Evolutionary conservation across 2,329 filamentous ascomycete genomes (phyloP).

Genomic region (Macrophomina pseudophaseolina): DNA sequence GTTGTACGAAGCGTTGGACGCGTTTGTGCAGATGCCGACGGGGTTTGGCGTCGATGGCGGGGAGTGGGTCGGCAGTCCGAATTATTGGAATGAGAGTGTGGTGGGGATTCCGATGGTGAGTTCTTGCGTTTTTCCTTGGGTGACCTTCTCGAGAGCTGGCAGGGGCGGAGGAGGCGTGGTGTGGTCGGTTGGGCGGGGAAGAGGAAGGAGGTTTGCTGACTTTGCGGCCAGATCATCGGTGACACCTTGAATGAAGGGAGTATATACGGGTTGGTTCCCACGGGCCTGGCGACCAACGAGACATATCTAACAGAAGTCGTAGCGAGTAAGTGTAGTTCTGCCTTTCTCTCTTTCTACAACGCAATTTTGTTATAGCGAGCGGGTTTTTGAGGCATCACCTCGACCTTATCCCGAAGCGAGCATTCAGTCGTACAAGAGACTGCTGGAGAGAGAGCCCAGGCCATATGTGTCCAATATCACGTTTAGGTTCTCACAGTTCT

Average conservation of each 20-base stretch:
- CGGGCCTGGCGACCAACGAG: neutral
- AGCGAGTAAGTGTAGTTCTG: neutral
- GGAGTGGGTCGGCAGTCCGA: neutral
- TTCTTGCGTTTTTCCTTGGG: neutral
- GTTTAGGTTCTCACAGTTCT: too few relatives aligned
- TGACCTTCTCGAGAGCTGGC: too few relatives aligned
- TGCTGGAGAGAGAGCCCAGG: too few relatives aligned
- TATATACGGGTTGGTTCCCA: slow-evolving; percentile 1
- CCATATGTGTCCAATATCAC: too few relatives aligned
- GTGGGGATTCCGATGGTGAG: slow-evolving; percentile 21
- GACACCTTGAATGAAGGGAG: slow-evolving; percentile 14
- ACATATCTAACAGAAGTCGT: slow-evolving; percentile 11
- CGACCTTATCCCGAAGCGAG: too few relatives aligned
- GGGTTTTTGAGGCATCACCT: too few relatives aligned
- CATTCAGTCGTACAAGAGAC: too few relatives aligned
- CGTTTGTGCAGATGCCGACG: slow-evolving; percentile 4
- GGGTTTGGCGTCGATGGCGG: slow-evolving; percentile 14
- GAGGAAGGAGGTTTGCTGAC: neutral
- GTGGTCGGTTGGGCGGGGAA: neutral
- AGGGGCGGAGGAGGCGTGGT: too few relatives aligned
- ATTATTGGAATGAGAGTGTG: slow-evolving; percentile 4
- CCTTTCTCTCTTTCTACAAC: too few relatives aligned
- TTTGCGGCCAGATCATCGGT: neutral
- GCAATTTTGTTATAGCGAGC: too few relatives aligned
- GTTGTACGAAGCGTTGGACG: slow-evolving; percentile 12